Conservation (phyloP, 1,284 basidiomycete genomes). For the Ceratobasidium sp. region DNA sequence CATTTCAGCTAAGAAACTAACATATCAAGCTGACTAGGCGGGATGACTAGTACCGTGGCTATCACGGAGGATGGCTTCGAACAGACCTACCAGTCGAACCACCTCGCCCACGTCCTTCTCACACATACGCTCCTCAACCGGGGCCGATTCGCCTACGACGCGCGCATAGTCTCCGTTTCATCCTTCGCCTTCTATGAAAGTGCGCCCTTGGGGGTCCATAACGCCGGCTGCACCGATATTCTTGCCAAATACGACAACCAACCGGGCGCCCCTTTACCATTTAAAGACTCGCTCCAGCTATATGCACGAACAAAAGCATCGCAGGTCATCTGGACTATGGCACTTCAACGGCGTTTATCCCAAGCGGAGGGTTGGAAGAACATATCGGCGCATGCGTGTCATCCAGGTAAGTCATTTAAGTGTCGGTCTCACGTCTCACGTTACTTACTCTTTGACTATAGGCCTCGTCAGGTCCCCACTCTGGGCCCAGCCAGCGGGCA, state of each 20-base stretch:
- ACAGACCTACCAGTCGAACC: slow-evolving; percentile 42
- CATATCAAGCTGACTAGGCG: slow-evolving; percentile 10
- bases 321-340: slow-evolving; percentile 44
- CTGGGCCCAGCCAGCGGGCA: slow-evolving; percentile 22
- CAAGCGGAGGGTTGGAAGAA: slow-evolving; percentile 29
- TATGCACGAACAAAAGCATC: slow-evolving; percentile 45
- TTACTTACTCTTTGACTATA: neutral
- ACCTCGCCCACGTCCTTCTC: slow-evolving; percentile 39
- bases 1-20: neutral
- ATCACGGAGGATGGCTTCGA: slow-evolving; percentile 44
- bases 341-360: slow-evolving; percentile 29
- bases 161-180: slow-evolving; percentile 36
- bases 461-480: slow-evolving; percentile 28
- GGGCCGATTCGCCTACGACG: slow-evolving; percentile 29
- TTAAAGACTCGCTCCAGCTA: slow-evolving; percentile 28
- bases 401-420: slow-evolving; percentile 42
- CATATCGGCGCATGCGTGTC: slow-evolving; percentile 42
- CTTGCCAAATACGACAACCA: slow-evolving; percentile 5
- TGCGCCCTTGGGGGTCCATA: slow-evolving; percentile 16
- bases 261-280: neutral
- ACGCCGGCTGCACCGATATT: slow-evolving; percentile 32
- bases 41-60: slow-evolving; percentile 20
- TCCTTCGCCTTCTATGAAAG: slow-evolving; percentile 38
- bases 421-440: neutral
- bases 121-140: slow-evolving; percentile 39